Percentiles rank a stretch among this genome's conserved stretches.
Conservation (phyloP, 176 grass and related monocot species). For the Ananas comosus region DNA sequence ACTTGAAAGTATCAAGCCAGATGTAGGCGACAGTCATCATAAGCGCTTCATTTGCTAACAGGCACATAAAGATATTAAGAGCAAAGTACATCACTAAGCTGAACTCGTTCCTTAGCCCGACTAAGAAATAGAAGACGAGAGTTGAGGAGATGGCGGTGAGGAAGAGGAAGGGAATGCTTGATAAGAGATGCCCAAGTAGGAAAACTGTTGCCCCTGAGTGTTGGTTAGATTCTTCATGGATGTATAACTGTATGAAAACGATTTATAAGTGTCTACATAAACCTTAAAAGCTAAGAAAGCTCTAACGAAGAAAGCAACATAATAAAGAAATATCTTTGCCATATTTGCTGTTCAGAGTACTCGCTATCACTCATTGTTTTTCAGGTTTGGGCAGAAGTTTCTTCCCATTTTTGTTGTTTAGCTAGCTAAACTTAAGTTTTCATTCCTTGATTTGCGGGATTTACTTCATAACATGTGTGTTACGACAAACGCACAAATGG, state of each 20-base stretch:
- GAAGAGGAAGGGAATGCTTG: constrained; percentile 82
- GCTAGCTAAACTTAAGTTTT: no score
- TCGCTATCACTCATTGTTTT: no score
- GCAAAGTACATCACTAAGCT: constrained; percentile 83
- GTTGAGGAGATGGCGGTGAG: constrained; percentile 67
- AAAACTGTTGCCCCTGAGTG: constrained; percentile 68
- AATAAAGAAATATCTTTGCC: background rate
- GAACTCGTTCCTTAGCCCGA: constrained; percentile 82
- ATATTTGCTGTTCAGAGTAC: background rate
- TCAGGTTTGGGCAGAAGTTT: no score
- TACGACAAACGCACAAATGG: no score
- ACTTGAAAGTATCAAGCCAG: constrained; percentile 72
- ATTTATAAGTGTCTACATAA: background rate
- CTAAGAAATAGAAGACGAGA: constrained; percentile 76
- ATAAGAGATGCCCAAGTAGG: constrained; percentile 64
- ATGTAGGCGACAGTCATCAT: constrained; percentile 67
- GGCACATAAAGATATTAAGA: constrained; percentile 61
- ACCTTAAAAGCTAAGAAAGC: background rate
- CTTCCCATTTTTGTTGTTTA: no score
- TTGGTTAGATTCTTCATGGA: constrained; percentile 60
- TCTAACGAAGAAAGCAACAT: background rate
- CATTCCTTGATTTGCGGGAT: no score
- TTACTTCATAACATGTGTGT: no score
- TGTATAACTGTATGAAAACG: constrained; percentile 51
- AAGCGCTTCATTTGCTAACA: constrained; percentile 80